Percentiles rank a stretch among this genome's conserved stretches.
Evolutionary conservation across 129 eudicot species (phyloP).

Genomic region (Escallonia rubra): DNA sequence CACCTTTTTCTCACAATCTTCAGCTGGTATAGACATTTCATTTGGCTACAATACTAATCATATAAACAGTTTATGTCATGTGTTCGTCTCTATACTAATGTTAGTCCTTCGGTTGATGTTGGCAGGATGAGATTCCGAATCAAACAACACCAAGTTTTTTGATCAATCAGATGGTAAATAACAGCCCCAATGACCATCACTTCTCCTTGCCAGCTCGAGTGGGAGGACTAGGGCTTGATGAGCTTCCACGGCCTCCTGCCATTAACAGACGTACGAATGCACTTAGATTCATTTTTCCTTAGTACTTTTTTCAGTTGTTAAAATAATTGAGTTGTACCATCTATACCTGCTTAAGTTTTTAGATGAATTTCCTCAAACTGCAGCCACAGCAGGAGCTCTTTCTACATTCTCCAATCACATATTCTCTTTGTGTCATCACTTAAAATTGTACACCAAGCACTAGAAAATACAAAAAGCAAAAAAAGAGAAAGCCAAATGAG

Average conservation of each 20-base stretch:
- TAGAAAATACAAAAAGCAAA: too few relatives aligned
- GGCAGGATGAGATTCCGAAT: conserved; percentile 53
- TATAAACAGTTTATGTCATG: neutral
- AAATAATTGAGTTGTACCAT: too few relatives aligned
- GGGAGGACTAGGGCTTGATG: conserved; percentile 41
- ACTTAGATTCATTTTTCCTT: too few relatives aligned
- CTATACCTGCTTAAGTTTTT: too few relatives aligned
- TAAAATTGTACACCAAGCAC: too few relatives aligned
- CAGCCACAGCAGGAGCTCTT: too few relatives aligned
- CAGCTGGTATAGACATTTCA: conserved; percentile 19
- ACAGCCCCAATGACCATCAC: conserved; percentile 17
- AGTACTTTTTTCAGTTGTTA: too few relatives aligned
- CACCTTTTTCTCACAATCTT: conserved; percentile 21
- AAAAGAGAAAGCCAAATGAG: too few relatives aligned
- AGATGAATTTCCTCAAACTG: too few relatives aligned
- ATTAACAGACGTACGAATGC: conserved; percentile 61
- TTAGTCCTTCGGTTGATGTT: neutral
- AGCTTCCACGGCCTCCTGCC: conserved; percentile 56
- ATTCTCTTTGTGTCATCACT: too few relatives aligned
- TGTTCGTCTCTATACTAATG: neutral
- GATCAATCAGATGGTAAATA: conserved; percentile 26
- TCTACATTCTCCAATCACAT: too few relatives aligned
- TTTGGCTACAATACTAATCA: too few relatives aligned
- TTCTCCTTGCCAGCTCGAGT: conserved; percentile 27
- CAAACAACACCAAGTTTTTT: conserved; percentile 39